Evolutionary conservation across 1,284 basidiomycete species (phyloP).

Genomic region (Heterobasidion annosum): DNA sequence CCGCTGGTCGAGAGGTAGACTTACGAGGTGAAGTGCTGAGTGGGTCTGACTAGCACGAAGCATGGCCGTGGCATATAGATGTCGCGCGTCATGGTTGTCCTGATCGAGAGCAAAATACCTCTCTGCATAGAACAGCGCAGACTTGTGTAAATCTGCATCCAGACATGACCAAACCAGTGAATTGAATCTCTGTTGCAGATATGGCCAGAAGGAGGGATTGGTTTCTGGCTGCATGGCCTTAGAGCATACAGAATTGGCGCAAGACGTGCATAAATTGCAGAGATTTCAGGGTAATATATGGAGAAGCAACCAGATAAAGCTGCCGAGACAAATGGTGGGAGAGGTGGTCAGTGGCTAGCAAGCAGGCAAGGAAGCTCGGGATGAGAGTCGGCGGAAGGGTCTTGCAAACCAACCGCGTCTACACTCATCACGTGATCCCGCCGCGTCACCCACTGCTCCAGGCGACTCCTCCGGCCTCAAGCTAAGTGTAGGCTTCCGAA

Average conservation of each 20-base stretch:
- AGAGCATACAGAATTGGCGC: conserved; percentile 16
- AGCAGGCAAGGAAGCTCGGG: background rate
- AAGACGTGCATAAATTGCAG: background rate
- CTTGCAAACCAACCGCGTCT: background rate
- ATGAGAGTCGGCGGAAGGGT: background rate
- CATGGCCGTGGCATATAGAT: conserved; percentile 75
- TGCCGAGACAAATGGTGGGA: background rate
- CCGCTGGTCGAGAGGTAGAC: conserved; percentile 39
- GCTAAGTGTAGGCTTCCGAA: background rate
- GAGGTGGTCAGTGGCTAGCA: background rate
- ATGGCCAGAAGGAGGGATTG: conserved; percentile 33
- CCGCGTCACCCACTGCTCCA: background rate
- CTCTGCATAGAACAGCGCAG: conserved; percentile 78
- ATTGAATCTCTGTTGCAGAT: conserved; percentile 58
- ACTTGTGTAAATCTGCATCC: conserved; percentile 64
- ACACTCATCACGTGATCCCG: background rate
- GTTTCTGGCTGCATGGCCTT: conserved; percentile 37
- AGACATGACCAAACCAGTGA: conserved; percentile 69
- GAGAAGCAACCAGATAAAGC: background rate
- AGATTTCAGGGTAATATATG: background rate
- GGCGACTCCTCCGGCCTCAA: background rate
- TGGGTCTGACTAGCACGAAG: conserved; percentile 69
- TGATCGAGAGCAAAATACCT: conserved; percentile 62
- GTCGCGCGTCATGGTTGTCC: conserved; percentile 72
- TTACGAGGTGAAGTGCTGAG: conserved; percentile 68